These are phyloP conservation scores for Rhytidhysteron rufulum DNA, from an alignment of 2,329 filamentous ascomycete species.

Conservation along the genomic window DNA sequence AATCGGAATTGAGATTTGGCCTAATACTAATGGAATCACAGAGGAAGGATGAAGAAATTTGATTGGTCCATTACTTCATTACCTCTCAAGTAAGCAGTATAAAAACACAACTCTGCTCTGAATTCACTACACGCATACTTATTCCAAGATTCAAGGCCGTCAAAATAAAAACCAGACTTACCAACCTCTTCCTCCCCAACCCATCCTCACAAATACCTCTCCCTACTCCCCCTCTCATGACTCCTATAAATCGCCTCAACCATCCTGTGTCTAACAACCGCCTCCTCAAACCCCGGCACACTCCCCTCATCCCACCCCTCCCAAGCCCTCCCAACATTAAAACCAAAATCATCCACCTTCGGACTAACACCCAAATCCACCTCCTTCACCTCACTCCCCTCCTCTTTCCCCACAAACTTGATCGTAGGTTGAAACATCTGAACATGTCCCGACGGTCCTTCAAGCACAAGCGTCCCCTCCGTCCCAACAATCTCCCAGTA, in stretches of 20 bases:
- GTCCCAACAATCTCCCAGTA: constrained; percentile 38
- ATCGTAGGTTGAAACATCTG: constrained; percentile 42
- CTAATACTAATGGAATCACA: too few species aligned
- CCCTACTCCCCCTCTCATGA: constrained; percentile 23
- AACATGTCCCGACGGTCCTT: constrained; percentile 25
- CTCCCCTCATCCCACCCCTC: constrained; percentile 39
- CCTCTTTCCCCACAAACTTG: constrained; percentile 36
- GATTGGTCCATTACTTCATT: too few species aligned
- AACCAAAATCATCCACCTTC: constrained; percentile 44
- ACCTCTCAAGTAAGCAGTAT: too few species aligned
- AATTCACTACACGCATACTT: too few species aligned
- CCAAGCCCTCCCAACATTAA: constrained; percentile 54
- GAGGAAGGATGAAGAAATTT: too few species aligned
- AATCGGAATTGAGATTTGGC: too few species aligned
- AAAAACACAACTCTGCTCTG: too few species aligned
- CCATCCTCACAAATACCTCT: constrained; percentile 17
- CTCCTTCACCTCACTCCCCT: constrained; percentile 36
- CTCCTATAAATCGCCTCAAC: constrained; percentile 34
- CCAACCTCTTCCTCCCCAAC: too few species aligned
- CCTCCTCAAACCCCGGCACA: constrained; percentile 31
- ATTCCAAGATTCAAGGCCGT: too few species aligned
- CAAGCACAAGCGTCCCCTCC: constrained; percentile 29
- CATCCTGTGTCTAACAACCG: constrained; percentile 31
- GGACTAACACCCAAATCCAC: constrained; percentile 55
- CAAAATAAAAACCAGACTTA: too few species aligned